Percentiles rank a stretch among this genome's conserved stretches.
Evolutionary conservation across 768 basidiomycete species (phyloP).

Genomic region (Cubamyces lactineus): DNA sequence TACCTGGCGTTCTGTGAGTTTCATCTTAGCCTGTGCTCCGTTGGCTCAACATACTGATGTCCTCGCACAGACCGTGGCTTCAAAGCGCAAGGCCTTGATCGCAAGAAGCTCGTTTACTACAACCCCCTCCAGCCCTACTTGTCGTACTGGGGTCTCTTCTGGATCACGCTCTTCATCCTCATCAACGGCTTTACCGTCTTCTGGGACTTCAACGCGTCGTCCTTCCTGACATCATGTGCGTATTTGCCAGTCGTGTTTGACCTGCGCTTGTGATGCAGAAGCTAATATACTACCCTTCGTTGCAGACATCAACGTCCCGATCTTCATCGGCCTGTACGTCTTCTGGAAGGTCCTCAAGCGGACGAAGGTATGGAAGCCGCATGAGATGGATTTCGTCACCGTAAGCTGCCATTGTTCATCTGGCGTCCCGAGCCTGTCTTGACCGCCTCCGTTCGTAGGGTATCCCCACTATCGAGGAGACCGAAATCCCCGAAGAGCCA

Average conservation of each 20-base stretch:
- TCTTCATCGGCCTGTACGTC: constrained; percentile 50
- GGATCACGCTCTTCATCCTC: constrained; percentile 63
- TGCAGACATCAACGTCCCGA: constrained; percentile 48
- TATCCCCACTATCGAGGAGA: constrained; percentile 72
- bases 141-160: constrained; percentile 70
- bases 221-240: constrained; percentile 54
- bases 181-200: constrained; percentile 62
- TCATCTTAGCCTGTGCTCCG: background rate
- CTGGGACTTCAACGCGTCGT: constrained; percentile 59
- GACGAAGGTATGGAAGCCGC: constrained; percentile 51
- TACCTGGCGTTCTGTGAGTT: constrained; percentile 71
- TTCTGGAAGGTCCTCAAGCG: constrained; percentile 48
- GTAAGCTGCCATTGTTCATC: background rate
- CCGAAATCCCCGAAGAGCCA: constrained; percentile 54
- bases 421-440: too few relatives aligned
- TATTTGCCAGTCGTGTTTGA: background rate
- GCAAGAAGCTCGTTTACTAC: constrained; percentile 63
- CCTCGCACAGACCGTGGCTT: constrained; percentile 55
- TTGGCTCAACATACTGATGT: background rate
- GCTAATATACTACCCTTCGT: background rate
- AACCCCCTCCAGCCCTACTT: constrained; percentile 67
- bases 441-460: constrained; percentile 33
- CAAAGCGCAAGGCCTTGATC: constrained; percentile 65
- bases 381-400: constrained; percentile 75
- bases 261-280: background rate